Evolutionary conservation across 768 basidiomycete genomes (phyloP).

Genomic region (Multifurca ochricompacta): DNA sequence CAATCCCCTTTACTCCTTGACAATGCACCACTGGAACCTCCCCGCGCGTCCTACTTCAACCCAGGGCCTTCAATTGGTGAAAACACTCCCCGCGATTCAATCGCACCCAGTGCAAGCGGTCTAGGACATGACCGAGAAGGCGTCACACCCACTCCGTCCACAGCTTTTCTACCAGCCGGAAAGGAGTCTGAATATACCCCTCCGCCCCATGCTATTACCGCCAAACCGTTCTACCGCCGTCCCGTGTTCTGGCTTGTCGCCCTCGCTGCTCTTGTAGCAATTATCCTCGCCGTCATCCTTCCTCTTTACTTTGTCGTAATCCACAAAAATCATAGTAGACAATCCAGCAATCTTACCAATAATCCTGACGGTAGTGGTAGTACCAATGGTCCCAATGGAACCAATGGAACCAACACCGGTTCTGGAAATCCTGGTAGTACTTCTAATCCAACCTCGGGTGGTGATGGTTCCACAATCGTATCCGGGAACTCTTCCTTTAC

Average conservation of each 20-base stretch:
- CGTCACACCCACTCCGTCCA: background rate
- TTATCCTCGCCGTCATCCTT: constrained; percentile 3
- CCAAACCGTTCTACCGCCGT: constrained; percentile 2
- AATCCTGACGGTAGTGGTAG: background rate
- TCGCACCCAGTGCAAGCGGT: background rate
- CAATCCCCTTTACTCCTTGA: constrained; percentile 7
- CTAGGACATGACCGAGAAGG: constrained; percentile 1
- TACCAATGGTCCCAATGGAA: too few species aligned
- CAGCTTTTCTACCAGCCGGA: background rate
- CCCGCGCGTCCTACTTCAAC: background rate
- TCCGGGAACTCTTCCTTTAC: constrained; percentile 37
- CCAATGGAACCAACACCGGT: background rate
- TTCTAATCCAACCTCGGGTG: constrained; percentile 9
- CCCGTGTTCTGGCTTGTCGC: background rate
- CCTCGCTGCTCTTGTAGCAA: constrained; percentile 4
- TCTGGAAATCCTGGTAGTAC: background rate
- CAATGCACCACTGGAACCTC: background rate
- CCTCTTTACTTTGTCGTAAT: constrained; percentile 7
- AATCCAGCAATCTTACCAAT: background rate
- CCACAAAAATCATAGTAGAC: background rate
- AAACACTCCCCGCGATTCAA: constrained; percentile 2
- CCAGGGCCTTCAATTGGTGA: background rate
- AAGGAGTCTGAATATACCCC: background rate
- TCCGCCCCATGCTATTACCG: background rate
- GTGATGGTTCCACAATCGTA: constrained; percentile 25